Evolutionary conservation across 73 alveolate genomes (phyloP), one percentile per base, ranked within the genome.

Genomic region (Stentor roeselii): DNA sequence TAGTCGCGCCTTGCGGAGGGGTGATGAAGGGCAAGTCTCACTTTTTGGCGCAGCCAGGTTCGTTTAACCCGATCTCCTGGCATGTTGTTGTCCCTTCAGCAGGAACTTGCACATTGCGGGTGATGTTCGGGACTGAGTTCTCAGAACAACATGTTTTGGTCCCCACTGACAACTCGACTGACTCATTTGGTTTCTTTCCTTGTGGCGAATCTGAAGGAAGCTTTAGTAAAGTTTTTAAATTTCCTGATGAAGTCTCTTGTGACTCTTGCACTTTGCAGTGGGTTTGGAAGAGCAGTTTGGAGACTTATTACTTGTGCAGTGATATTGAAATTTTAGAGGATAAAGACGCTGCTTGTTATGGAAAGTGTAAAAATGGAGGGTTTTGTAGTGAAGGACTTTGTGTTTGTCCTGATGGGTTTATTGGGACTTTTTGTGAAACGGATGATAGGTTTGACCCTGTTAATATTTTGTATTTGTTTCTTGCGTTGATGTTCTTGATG

Each of bases 321-420:
- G 80, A 67, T 11, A 67, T 67, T 30, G 41, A 67, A 67, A 32
- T 67, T 21, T 27, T 21, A 30, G n/a, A 21, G 3, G 37, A n/a
- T 21, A 34, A 30, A 21, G 37, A 32, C 41, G 34, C 21, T 21
- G 80, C 80, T 34, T 67, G 80, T 67, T 67, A 21, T 67, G 80
- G 80, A 2, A 67, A 67, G 34, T 67, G 80, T 32, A 67, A 67
- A 32, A 67, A 67, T 67, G 80, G 80, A 30, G 80, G 80, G 21
- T 21, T 30, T 67, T 67, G 80, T 67, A 32, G 41, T 67, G 80
- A 67, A 21, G 80, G 80, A 21, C n/a, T 21, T 40, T 67, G 80
- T 67, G 80, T 21, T 21, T 67, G 80, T 32, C 80, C 80, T 21
- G 41, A 21, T 67, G 41, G 80, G 37, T 67, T n/a, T n/a, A 11